Conservation (phyloP, 2,329 filamentous ascomycete genomes). For the Coniochaeta sp. region DNA sequence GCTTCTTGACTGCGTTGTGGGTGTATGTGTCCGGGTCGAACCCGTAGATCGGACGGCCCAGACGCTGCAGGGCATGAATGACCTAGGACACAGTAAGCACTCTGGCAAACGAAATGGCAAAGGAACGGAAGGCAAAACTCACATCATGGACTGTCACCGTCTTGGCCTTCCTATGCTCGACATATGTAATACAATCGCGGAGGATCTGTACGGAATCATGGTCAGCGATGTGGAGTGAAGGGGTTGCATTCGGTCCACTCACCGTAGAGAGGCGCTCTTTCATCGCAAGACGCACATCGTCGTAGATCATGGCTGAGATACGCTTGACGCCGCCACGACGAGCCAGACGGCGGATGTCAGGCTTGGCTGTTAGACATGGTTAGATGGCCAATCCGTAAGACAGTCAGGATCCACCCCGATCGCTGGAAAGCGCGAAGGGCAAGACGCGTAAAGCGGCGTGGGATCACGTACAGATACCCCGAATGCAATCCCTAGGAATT, state of each 20-base stretch:
- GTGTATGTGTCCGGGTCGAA: conserved; percentile 38
- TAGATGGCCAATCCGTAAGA: not conserved
- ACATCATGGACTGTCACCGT: conserved; percentile 59
- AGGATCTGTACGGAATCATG: conserved; percentile 38
- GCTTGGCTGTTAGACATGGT: conserved; percentile 33
- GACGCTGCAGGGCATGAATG: conserved; percentile 37
- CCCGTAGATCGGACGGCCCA: conserved; percentile 49
- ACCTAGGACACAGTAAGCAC: conserved; percentile 33
- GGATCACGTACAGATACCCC: conserved; percentile 38
- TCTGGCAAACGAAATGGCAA: not conserved
- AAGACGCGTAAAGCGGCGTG: not conserved
- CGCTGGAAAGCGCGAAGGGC: too few relatives aligned
- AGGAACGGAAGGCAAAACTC: conserved; percentile 16
- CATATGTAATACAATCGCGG: conserved; percentile 36
- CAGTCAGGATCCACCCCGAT: not conserved
- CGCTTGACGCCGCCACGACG: conserved; percentile 71
- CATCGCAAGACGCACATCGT: conserved; percentile 47
- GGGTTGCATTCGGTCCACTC: conserved; percentile 9
- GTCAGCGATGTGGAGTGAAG: not conserved
- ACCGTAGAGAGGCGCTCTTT: conserved; percentile 41
- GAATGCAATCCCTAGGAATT: conserved; percentile 36
- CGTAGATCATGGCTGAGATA: conserved; percentile 58
- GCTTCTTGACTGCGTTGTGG: conserved; percentile 6
- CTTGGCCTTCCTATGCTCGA: conserved; percentile 48
- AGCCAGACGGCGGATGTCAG: conserved; percentile 57